Evolutionary conservation across 2,329 filamentous ascomycete genomes (phyloP).

Genomic region (Epichloe brachyelytri): DNA sequence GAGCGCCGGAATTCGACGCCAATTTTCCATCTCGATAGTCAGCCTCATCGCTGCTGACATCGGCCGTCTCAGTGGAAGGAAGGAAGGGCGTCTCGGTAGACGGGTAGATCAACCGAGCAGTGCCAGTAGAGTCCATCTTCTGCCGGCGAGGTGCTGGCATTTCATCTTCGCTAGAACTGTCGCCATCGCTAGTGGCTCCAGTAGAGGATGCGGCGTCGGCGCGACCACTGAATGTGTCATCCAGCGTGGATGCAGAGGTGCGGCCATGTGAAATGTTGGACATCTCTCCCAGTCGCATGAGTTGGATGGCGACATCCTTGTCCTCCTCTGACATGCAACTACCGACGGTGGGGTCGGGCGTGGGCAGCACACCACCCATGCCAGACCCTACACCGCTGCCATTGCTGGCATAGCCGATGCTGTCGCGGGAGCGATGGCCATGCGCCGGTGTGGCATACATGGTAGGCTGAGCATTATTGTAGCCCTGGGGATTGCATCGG

Average conservation of each 20-base stretch:
- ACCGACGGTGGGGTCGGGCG: slow-evolving; percentile 90
- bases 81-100: slow-evolving; percentile 41
- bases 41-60: slow-evolving; percentile 22
- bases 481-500: slow-evolving; percentile 71
- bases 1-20: slow-evolving; percentile 20
- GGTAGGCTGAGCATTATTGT: slow-evolving; percentile 37
- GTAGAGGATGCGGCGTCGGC: slow-evolving; percentile 78
- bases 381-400: slow-evolving; percentile 21
- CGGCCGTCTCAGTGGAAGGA: slow-evolving; percentile 35
- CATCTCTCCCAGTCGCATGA: slow-evolving; percentile 90
- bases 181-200: slow-evolving; percentile 68
- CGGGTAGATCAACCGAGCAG: slow-evolving; percentile 33
- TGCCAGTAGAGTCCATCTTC: slow-evolving; percentile 34
- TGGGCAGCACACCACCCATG: slow-evolving; percentile 56
- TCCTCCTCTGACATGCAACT: slow-evolving; percentile 95
- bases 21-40: slow-evolving; percentile 18
- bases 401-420: slow-evolving; percentile 40
- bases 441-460: slow-evolving; percentile 51
- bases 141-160: slow-evolving; percentile 45
- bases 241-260: slow-evolving; percentile 82
- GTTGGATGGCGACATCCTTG: slow-evolving; percentile 85
- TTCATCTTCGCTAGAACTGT: slow-evolving; percentile 53
- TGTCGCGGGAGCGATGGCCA: slow-evolving; percentile 52
- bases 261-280: slow-evolving; percentile 88
- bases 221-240: slow-evolving; percentile 84